Evolutionary conservation across 768 basidiomycete genomes (phyloP).

Genomic region (Phylloporus scabripes): DNA sequence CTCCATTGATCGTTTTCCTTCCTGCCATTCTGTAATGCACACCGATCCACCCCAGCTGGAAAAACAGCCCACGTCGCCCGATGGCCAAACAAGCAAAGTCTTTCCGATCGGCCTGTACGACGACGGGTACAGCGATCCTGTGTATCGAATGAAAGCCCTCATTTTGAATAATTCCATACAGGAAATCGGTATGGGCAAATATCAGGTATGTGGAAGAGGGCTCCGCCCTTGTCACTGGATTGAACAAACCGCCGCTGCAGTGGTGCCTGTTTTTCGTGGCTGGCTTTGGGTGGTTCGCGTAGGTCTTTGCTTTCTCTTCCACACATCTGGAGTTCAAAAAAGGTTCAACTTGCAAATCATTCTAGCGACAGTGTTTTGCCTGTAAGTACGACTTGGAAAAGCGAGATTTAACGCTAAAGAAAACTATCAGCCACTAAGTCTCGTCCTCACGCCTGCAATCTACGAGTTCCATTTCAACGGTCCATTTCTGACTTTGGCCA

Average conservation of each 20-base stretch:
- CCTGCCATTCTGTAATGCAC: not conserved
- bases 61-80: not conserved
- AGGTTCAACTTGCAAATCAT: not conserved
- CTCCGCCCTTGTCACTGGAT: not conserved
- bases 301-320: conserved; percentile 6
- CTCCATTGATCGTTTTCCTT: too few species aligned
- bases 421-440: conserved; percentile 33
- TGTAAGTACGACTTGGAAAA: conserved; percentile 18
- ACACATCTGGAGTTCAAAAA: too few species aligned
- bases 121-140: conserved; percentile 38
- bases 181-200: conserved; percentile 53
- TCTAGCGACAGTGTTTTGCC: conserved; percentile 36
- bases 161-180: conserved; percentile 44
- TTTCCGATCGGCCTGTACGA: conserved; percentile 26
- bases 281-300: conserved; percentile 42
- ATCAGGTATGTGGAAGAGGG: conserved; percentile 34
- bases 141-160: conserved; percentile 46
- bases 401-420: not conserved
- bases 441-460: conserved; percentile 44
- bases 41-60: not conserved
- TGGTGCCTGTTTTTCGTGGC: conserved; percentile 36
- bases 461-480: conserved; percentile 45
- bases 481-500: conserved; percentile 46
- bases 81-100: not conserved
- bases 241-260: conserved; percentile 11